Evolutionary conservation across 1,284 basidiomycete genomes (phyloP), one percentile per base, ranked within the genome.

Genomic region (Prillingera fragicola): DNA sequence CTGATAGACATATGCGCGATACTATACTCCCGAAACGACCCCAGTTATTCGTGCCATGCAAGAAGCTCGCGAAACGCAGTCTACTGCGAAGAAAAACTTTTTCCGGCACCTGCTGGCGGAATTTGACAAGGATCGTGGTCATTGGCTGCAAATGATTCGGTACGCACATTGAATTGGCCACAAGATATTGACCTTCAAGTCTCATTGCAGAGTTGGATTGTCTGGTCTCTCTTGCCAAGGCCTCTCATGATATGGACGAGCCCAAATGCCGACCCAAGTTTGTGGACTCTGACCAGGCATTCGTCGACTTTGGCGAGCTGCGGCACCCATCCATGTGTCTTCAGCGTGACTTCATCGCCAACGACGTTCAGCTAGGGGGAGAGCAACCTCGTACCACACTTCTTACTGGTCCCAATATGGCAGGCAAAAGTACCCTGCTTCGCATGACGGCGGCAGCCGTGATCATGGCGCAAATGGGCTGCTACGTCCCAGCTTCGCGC

Each of bases 401-500:
- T 47, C 72, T 98, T 41, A 99, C 95, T 13, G 94, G 92, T 77
- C 92, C 94, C 14, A 97, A 72, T 49, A 73, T 72, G 65, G 73
- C 87, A 38, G 88, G 88, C 43, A 91, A 91, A 71, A 88, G 85
- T 22, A 91, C 71, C 0, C 63, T 75, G 7, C 86, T 96, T 79
- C 82, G 95, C 38, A 98, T 96, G 86, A 95, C 92, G n/a, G 91
- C 90, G 5, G 81, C 85, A 0, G 92, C 86, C 23, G 83, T 95
- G 48, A 96, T 97, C 57, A 87, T 96, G 82, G 92, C 91, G 8
- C 94, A 97, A 67, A 75, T 98, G 15, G 95, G 95, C n/a, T 98
- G 97, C 84, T 80, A 86, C 40, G 89, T 99, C 3, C 95, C 95
- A 3, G 94, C 95, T 0, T 70, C 78, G 26, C 78, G 73, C 41